Base-by-base conservation (phyloP, 1,284 basidiomycete species). In the Ceratobasidium sp. region DNA sequence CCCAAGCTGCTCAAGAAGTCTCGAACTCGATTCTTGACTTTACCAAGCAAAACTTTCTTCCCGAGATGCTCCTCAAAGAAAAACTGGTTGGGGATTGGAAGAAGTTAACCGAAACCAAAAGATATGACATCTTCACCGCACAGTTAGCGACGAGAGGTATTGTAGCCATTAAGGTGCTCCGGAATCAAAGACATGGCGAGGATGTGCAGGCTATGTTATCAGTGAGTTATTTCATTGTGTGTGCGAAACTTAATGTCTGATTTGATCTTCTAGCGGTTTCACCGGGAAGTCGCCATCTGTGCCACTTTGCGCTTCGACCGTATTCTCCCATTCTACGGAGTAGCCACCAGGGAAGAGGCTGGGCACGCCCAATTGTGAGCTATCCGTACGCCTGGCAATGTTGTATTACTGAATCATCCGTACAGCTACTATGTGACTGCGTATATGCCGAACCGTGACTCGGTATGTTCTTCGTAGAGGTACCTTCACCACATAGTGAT, bases 251-350 rank as follows among this genome's bases (percentile, higher is more conserved):
- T n/a, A n/a, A n/a, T n/a, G n/a, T n/a, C 24, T 53, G 11, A 50
- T 31, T 51, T 3, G 7, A 7, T 27, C n/a, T 7, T 2, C 24
- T 14, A 65, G 63, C 33, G 24, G 24, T 65, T 65, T 15, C 63
- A 65, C 9, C 33, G 24, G 17, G 19, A 19, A 6, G 33, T 33
- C 1, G 27, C 41, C 9, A 3, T 53, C 8, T 51, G 47, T 29
- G 22, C 33, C 31, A 33, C 19, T n/a, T 48, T 65, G n/a, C 45
- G 63, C 4, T 65, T n/a, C 1, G 63, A 65, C 17, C 41, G 51
- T 19, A 65, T 50, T 7, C 29, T 65, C 1, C 48, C 63, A 27
- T 65, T 65, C 24, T 65, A 65, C 22, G 63, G 63, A 2, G 51
- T 65, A 8, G 63, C 47, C 3, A 65, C 22, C 19, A 33, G 14